A percentile compares a stretch with the other conserved stretches of the same genome.
Evolutionary conservation across 2,329 filamentous ascomycete genomes (phyloP).

Genomic region (Trematosphaeria pertusa): DNA sequence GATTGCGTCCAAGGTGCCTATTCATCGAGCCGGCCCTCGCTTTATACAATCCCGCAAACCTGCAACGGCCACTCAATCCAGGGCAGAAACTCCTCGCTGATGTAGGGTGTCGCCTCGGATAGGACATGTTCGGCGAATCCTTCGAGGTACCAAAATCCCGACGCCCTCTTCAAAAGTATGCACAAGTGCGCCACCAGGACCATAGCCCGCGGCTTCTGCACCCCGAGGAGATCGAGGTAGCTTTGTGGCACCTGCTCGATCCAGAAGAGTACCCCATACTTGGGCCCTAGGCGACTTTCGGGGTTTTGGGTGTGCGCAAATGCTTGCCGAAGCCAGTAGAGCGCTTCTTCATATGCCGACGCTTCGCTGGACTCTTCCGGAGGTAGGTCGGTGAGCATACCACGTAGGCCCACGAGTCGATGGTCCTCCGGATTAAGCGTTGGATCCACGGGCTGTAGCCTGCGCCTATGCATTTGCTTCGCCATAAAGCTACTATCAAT

Average conservation of each 20-base stretch:
- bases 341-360: conserved; percentile 14
- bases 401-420: conserved; percentile 16
- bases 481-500: conserved; percentile 15
- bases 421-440: conserved; percentile 21
- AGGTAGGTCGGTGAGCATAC: conserved; percentile 11
- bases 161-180: conserved; percentile 20
- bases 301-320: conserved; percentile 19
- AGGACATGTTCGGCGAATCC: conserved; percentile 21
- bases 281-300: conserved; percentile 15
- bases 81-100: conserved; percentile 14
- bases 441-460: conserved; percentile 16
- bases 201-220: conserved; percentile 16
- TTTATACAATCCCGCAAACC: conserved; percentile 7
- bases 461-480: conserved; percentile 20
- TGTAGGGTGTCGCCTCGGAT: conserved; percentile 9
- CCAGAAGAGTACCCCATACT: conserved; percentile 22
- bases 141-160: conserved; percentile 21
- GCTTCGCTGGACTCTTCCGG: conserved; percentile 12
- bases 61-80: conserved; percentile 27
- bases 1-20: no score
- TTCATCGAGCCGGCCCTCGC: no score
- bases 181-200: conserved; percentile 19
- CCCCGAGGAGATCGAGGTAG: conserved; percentile 18
- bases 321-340: conserved; percentile 24
- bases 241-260: conserved; percentile 16